phyloP scores from a whole-genome alignment of 495 filamentous ascomycete species.

The Penicillium silybi region DNA sequence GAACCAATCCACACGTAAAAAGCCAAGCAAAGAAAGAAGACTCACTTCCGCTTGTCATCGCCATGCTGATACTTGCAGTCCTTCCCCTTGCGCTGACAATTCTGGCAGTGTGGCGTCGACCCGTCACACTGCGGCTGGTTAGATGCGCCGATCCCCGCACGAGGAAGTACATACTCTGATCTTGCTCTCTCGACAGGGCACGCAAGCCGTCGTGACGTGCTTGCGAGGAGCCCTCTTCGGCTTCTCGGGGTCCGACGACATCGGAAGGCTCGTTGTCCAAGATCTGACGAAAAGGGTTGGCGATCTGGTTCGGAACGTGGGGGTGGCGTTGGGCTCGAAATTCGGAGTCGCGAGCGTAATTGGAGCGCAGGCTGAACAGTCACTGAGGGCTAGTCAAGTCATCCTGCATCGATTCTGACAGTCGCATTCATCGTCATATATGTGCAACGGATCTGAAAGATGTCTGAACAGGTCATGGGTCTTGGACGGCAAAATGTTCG shows the following conservation, averaged over 20 bases:
- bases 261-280: neutral
- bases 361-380: neutral
- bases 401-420: slow-evolving; percentile 1
- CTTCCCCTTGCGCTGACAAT: slow-evolving; percentile 46
- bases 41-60: slow-evolving; percentile 48
- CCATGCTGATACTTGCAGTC: slow-evolving; percentile 47
- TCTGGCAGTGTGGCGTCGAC: slow-evolving; percentile 43
- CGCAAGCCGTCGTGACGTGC: slow-evolving; percentile 48
- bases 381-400: slow-evolving; percentile 1
- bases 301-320: neutral
- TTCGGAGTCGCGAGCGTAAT: neutral
- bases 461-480: neutral
- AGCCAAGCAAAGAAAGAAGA: neutral
- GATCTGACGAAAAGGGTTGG: neutral
- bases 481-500: slow-evolving; percentile 6
- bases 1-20: neutral
- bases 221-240: slow-evolving; percentile 36
- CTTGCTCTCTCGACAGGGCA: slow-evolving; percentile 49
- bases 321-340: neutral
- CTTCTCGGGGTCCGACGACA: slow-evolving; percentile 33
- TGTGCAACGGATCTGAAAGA: neutral
- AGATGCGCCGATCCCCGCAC: slow-evolving; percentile 7
- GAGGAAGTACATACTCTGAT: slow-evolving; percentile 34
- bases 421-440: slow-evolving; percentile 2
- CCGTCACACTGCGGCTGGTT: slow-evolving; percentile 39